A percentile compares a stretch with the other conserved stretches of the same genome.
Evolutionary conservation across 2,329 filamentous ascomycete species (phyloP).

Genomic region (Fusarium liriodendri): DNA sequence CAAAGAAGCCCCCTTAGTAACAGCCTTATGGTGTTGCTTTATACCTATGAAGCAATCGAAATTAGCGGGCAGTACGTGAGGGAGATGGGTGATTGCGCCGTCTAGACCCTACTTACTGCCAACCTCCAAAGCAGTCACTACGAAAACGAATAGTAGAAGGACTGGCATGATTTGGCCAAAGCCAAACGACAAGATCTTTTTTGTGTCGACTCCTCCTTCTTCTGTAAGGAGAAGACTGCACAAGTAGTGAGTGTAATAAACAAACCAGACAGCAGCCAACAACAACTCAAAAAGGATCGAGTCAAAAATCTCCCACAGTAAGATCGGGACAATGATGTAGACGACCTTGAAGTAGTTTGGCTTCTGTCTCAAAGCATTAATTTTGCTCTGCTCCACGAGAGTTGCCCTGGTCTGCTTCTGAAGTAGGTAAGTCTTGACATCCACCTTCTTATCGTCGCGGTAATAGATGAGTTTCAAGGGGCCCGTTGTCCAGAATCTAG

Average conservation of each 20-base stretch:
- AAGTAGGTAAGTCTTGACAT: slow-evolving; percentile 2
- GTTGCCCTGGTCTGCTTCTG: not conserved
- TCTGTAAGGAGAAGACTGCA: not conserved
- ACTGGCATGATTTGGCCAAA: slow-evolving; percentile 29
- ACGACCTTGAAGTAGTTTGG: slow-evolving; percentile 4
- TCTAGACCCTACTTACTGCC: slow-evolving; percentile 14
- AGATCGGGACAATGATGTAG: not conserved
- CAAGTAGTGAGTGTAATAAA: not conserved
- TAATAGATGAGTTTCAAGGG: slow-evolving; percentile 1
- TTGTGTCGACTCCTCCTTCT: not conserved
- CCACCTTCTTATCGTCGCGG: not conserved
- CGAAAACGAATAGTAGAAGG: slow-evolving; percentile 21
- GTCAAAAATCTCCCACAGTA: slow-evolving; percentile 9
- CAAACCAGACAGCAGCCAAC: not conserved
- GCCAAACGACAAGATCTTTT: slow-evolving; percentile 1
- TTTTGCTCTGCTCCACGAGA: not conserved
- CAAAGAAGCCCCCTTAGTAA: too few species aligned
- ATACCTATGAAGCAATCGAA: too few species aligned
- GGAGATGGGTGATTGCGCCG: too few species aligned
- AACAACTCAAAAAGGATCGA: slow-evolving; percentile 24
- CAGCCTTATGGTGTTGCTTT: too few species aligned
- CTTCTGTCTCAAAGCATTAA: not conserved
- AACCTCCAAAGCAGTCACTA: slow-evolving; percentile 21
- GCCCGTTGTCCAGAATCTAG: not conserved
- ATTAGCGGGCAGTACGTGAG: too few species aligned